phyloP scores from a whole-genome alignment of 306 rosid genomes.

The Citrullus colocynthis region DNA sequence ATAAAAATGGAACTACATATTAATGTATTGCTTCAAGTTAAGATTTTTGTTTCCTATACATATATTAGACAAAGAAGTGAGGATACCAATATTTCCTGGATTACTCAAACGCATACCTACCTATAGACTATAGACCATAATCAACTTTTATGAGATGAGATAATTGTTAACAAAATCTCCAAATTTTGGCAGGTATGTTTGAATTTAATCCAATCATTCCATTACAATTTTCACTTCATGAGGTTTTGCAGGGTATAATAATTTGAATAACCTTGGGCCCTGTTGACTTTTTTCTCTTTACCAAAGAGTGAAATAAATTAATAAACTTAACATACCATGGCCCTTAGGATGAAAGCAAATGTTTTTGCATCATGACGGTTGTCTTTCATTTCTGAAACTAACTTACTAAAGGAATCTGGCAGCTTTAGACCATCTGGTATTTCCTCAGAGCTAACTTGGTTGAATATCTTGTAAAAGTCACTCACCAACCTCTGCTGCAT shows the following conservation, averaged over 20 bases:
- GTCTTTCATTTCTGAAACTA: slow-evolving; percentile 78
- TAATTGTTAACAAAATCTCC: neutral
- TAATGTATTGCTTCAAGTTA: neutral
- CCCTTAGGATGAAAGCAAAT: slow-evolving; percentile 69
- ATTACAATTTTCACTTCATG: neutral
- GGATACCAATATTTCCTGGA: neutral
- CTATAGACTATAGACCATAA: neutral
- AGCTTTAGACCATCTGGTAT: slow-evolving; percentile 63
- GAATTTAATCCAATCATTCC: neutral
- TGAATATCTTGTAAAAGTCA: slow-evolving; percentile 74
- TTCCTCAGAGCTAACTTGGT: slow-evolving; percentile 74
- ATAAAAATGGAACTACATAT: neutral
- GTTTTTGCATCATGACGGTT: slow-evolving; percentile 73
- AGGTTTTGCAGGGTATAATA: neutral
- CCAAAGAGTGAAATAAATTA: neutral
- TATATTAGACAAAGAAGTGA: neutral
- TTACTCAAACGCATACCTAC: neutral
- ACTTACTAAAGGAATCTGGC: slow-evolving; percentile 71
- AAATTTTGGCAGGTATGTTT: neutral
- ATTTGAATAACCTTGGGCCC: neutral
- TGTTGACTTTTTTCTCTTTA: neutral
- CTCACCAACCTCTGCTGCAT: slow-evolving; percentile 65
- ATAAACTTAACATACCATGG: slow-evolving; percentile 49
- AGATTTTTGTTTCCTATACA: neutral
- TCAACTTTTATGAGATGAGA: neutral